Base-by-base conservation (phyloP, 805 yeast species). In the Komagataella populi region DNA sequence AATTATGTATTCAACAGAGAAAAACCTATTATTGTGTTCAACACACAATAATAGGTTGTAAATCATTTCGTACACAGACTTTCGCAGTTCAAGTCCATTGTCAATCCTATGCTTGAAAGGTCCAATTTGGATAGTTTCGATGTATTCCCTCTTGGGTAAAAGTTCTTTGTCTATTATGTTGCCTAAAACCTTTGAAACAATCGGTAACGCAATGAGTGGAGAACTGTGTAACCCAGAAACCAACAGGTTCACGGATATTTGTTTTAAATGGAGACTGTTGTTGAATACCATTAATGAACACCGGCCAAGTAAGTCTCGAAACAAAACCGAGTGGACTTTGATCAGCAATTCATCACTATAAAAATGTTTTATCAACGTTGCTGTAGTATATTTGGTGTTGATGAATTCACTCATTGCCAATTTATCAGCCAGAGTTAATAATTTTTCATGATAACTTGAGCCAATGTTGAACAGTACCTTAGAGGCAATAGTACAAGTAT, bases 61-160 rank as follows among this genome's bases (percentile, higher is more conserved):
- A 24, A 87, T 66, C 20, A 82, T 66, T 59, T 87, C 95, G 62
- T 82, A 84, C 6, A 85, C 72, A 44, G 84, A 74, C 60, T 84
- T 84, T 51, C 96, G 72, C 53, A 80, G 77, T 53, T 81, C 87
- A 45, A 85, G 69, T 0, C 89, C 93, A 56, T 82, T 83, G 59
- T 87, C 96, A 45, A 86, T 76, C 54, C 81, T 80, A 61, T 86
- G 90, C 60, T 85, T 86, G 70, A 84, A 87, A 0, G 95, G 95
- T 1, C 96, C 96, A 78, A 88, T 86, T 48, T 83, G 84, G 39
- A 87, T 81, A 17, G 73, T 69, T 51, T 81, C 81, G 47, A 83
- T 77, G 58, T 78, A 81, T 52, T 77, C 75, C 36, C 73, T 75
- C 55, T 76, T 76, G 1, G 81, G 71, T 10, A 65, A 66, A 48